Evolutionary conservation across 768 basidiomycete genomes (phyloP).

Genomic region (Suillus paluster): DNA sequence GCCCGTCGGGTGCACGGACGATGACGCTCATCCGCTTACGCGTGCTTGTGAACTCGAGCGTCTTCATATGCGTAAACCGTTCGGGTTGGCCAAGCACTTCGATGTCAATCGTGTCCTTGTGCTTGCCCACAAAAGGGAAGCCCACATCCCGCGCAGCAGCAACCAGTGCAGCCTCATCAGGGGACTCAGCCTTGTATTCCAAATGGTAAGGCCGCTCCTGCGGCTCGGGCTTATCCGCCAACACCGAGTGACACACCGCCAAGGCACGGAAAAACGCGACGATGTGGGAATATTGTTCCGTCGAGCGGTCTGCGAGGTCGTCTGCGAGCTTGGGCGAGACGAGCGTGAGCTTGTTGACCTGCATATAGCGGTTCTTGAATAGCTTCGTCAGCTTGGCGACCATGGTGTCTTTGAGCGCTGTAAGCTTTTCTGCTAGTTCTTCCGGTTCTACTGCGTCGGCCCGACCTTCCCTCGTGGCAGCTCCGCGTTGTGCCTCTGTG

Average conservation of each 20-base stretch:
- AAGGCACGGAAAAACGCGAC: slow-evolving; percentile 92
- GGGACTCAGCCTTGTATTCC: slow-evolving; percentile 95
- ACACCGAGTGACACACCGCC: slow-evolving; percentile 91
- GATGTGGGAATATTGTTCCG: slow-evolving; percentile 66
- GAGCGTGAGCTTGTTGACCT: slow-evolving; percentile 81
- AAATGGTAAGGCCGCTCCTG: slow-evolving; percentile 61
- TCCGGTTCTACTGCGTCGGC: slow-evolving; percentile 66
- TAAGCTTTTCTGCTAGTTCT: slow-evolving; percentile 72
- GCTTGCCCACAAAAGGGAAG: slow-evolving; percentile 84
- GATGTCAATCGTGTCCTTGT: slow-evolving; percentile 79
- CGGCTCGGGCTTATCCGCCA: slow-evolving; percentile 77
- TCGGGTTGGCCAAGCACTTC: slow-evolving; percentile 91
- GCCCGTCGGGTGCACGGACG: slow-evolving; percentile 83
- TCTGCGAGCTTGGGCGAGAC: slow-evolving; percentile 85
- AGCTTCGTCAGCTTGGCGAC: slow-evolving; percentile 68
- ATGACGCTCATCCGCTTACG: slow-evolving; percentile 96
- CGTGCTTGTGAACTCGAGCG: slow-evolving; percentile 93
- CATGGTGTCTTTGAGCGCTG: slow-evolving; percentile 75
- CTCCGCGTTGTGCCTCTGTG: slow-evolving; percentile 94
- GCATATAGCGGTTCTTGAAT: slow-evolving; percentile 90
- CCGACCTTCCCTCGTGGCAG: slow-evolving; percentile 81
- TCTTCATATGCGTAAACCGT: slow-evolving; percentile 75
- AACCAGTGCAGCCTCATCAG: slow-evolving; percentile 94
- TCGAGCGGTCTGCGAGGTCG: slow-evolving; percentile 66
- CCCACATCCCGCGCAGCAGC: slow-evolving; percentile 91